Conservation (phyloP, 768 basidiomycete species). For the Lactarius quietus region DNA sequence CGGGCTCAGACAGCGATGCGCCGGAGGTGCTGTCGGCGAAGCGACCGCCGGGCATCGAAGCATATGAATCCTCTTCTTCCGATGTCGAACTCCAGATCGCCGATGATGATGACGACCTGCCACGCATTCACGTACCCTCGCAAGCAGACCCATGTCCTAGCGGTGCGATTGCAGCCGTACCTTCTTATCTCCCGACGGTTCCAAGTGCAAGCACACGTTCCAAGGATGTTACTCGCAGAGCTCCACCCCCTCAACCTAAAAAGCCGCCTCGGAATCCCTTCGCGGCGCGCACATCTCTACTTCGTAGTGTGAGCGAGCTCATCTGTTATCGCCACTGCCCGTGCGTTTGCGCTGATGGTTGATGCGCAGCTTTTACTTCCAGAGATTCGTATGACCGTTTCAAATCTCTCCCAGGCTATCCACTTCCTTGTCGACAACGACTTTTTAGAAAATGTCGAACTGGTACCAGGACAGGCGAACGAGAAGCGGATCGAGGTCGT, state of each 20-base stretch:
- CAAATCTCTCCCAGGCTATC: conserved; percentile 90
- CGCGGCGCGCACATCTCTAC: conserved; percentile 59
- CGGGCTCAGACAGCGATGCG: conserved; percentile 35
- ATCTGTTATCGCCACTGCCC: conserved; percentile 18
- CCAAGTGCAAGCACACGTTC: conserved; percentile 10
- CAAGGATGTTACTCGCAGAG: conserved; percentile 28
- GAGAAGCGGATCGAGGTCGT: conserved; percentile 62
- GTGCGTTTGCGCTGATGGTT: too few species aligned
- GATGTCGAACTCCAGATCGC: conserved; percentile 1
- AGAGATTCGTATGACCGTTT: conserved; percentile 84
- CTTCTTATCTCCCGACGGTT: neutral
- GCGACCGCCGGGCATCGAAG: conserved; percentile 25
- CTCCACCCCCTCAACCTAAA: conserved; percentile 44
- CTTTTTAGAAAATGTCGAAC: conserved; percentile 76
- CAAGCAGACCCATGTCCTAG: neutral
- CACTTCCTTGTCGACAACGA: conserved; percentile 88
- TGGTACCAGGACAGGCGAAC: conserved; percentile 72
- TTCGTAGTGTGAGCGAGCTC: conserved; percentile 65
- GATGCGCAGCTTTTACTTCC: conserved; percentile 69
- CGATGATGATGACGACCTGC: neutral
- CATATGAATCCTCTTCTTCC: conserved; percentile 13
- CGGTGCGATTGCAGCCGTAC: neutral
- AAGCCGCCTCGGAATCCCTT: conserved; percentile 60
- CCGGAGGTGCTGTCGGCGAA: conserved; percentile 65
- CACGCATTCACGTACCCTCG: neutral